These are phyloP conservation scores for Xylariaceae sp. DNA, from an alignment of 2,329 filamentous ascomycete genomes.

Conservation along the genomic window DNA sequence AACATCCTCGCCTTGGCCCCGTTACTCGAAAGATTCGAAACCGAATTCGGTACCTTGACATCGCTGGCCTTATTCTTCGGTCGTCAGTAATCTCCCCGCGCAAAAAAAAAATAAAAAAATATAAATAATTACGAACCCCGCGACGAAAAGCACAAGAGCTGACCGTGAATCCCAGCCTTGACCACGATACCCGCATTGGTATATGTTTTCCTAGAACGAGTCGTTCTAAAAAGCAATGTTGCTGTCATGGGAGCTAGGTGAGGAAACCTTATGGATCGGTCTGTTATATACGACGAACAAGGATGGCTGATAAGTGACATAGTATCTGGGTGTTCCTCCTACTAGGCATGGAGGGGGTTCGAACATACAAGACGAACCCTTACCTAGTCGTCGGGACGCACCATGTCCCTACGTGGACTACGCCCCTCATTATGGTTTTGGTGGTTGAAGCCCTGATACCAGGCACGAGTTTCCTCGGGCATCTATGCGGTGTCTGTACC, in stretches of 20 bases:
- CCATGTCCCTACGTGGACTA: conserved; percentile 86
- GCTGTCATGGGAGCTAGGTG: conserved; percentile 79
- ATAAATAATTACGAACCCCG: background rate
- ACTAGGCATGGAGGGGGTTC: conserved; percentile 76
- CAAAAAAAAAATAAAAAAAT: too few species aligned
- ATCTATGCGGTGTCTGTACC: conserved; percentile 74
- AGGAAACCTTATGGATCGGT: conserved; percentile 19
- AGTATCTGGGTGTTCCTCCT: conserved; percentile 93
- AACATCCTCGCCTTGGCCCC: conserved; percentile 78
- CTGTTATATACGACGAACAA: background rate
- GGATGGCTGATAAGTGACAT: conserved; percentile 20
- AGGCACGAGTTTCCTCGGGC: conserved; percentile 76
- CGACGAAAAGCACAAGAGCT: conserved; percentile 1
- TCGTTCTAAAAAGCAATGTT: conserved; percentile 65
- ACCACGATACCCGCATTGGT: conserved; percentile 75
- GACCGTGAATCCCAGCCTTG: conserved; percentile 49
- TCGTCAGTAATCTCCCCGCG: conserved; percentile 53
- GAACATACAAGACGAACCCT: conserved; percentile 76
- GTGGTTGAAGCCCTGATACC: conserved; percentile 73
- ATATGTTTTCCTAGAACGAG: conserved; percentile 74
- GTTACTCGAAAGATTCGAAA: conserved; percentile 89
- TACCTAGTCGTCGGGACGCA: conserved; percentile 58
- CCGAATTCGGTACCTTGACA: conserved; percentile 83
- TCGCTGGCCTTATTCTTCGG: conserved; percentile 85
- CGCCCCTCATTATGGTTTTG: conserved; percentile 71